Conservation (phyloP, 768 basidiomycete genomes). For the Tricholoma furcatifolium region DNA sequence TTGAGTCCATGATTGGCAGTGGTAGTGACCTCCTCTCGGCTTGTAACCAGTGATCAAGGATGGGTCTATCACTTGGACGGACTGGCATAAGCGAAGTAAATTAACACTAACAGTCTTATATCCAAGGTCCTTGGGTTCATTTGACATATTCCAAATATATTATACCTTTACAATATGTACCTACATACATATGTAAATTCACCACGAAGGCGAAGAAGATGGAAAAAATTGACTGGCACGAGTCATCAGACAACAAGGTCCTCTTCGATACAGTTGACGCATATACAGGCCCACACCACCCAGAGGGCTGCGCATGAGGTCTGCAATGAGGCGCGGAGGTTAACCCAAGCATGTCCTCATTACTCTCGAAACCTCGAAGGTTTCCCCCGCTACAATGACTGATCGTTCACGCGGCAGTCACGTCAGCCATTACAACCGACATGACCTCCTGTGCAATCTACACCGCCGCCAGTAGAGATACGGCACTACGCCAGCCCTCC, state of each 20-base stretch:
- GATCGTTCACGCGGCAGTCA: slow-evolving; percentile 33
- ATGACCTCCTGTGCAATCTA: slow-evolving; percentile 17
- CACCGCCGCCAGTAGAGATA: slow-evolving; percentile 11
- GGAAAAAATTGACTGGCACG: slow-evolving; percentile 23
- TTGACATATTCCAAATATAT: not conserved
- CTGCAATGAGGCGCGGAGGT: slow-evolving; percentile 8
- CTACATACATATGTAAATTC: slow-evolving; percentile 2
- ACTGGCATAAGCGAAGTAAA: not conserved
- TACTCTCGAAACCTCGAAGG: slow-evolving; percentile 39
- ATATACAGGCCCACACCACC: slow-evolving; percentile 12
- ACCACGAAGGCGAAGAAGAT: slow-evolving; percentile 21
- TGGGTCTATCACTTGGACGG: no score
- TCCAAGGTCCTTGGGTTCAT: no score
- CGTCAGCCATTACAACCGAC: slow-evolving; percentile 33
- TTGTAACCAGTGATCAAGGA: slow-evolving; percentile 22
- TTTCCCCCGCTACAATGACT: slow-evolving; percentile 39
- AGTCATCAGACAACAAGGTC: slow-evolving; percentile 20
- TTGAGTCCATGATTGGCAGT: slow-evolving; percentile 37
- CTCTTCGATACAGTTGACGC: slow-evolving; percentile 13
- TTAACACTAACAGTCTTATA: not conserved
- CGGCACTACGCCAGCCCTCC: slow-evolving; percentile 4
- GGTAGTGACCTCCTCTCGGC: slow-evolving; percentile 28
- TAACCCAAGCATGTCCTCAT: slow-evolving; percentile 12
- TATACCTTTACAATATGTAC: not conserved
- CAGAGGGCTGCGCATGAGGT: slow-evolving; percentile 6